These are phyloP conservation scores for Metrosideros polymorpha DNA, from an alignment of 441 rosid genomes.

Conservation along the genomic window DNA sequence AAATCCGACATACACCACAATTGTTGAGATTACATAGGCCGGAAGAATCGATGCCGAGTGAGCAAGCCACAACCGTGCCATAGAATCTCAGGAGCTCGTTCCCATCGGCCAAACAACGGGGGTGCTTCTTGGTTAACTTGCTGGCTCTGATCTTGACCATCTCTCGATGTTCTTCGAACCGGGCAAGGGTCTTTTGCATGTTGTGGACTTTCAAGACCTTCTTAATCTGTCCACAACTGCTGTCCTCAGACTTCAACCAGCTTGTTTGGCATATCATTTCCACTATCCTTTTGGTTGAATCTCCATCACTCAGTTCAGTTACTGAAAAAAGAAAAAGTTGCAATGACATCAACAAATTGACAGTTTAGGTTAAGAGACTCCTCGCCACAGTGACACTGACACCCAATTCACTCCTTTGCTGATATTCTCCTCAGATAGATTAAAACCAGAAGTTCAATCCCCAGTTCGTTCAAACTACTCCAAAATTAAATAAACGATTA, in stretches of 20 bases:
- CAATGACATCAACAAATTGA: background rate
- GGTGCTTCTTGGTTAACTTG: slow-evolving; percentile 37
- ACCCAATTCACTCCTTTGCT: background rate
- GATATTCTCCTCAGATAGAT: background rate
- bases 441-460: background rate
- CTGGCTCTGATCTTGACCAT: slow-evolving; percentile 39
- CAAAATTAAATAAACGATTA: background rate
- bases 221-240: slow-evolving; percentile 4
- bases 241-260: slow-evolving; percentile 13
- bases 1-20: slow-evolving; percentile 45
- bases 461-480: background rate
- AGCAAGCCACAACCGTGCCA: slow-evolving; percentile 39
- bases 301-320: slow-evolving; percentile 42
- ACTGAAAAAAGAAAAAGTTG: slow-evolving; percentile 21
- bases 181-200: slow-evolving; percentile 32
- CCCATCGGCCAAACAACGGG: slow-evolving; percentile 70
- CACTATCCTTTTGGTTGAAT: slow-evolving; percentile 52
- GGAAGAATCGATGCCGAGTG: slow-evolving; percentile 28
- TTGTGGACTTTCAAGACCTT: slow-evolving; percentile 43
- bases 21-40: slow-evolving; percentile 28
- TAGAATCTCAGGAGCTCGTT: slow-evolving; percentile 62
- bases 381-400: background rate
- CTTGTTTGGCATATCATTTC: slow-evolving; percentile 47
- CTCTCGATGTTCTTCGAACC: slow-evolving; percentile 54
- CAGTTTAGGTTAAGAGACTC: background rate